Evolutionary conservation across 805 yeast species (phyloP), one percentile per base, ranked within the genome.

Genomic region (Suhomyces kilbournensis): DNA sequence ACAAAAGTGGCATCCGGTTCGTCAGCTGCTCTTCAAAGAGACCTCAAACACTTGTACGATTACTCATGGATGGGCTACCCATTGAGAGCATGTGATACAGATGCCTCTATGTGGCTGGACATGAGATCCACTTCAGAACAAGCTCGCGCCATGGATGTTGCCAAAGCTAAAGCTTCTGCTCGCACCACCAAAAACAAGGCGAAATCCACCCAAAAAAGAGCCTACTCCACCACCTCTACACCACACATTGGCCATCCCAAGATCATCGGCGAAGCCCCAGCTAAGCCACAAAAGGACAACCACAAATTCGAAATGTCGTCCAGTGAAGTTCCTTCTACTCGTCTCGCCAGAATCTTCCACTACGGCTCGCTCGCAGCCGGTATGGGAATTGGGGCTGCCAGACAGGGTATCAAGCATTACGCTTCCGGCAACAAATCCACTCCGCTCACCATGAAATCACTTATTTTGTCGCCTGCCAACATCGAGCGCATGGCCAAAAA

Each of bases 321-420:
- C 50, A 82, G 94, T 1, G 82, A 88, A 44, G 94, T 94, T 15
- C 99, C 99, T 2, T 77, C 92, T 17, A 81, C 96, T 1, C 81
- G 97, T 61, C 68, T 94, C n/a, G 89, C 91, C 20, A 77, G 99
- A 55, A 78, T 94, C 47, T 90, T 91, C 65, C 99, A 94, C 69
- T 94, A 92, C 66, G 97, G 98, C 8, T 76, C 89, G 2, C 72
- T 94, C 30, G 98, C 97, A 0, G 96, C 98, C 0, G 90, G 93
- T 1, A 84, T 94, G 64, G 96, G 97, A 0, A 58, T 89, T 9
- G 91, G 93, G 35, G 93, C 89, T 23, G 84, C 96, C 0, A 75
- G 83, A 17, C 94, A 90, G 60, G 86, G 96, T 1, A 67, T 92
- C 42, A 79, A 84, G 53, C 83, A 91, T 42, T 78, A 83, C 50